phyloP scores from a whole-genome alignment of 495 filamentous ascomycete genomes.

The Echria macrotheca region DNA sequence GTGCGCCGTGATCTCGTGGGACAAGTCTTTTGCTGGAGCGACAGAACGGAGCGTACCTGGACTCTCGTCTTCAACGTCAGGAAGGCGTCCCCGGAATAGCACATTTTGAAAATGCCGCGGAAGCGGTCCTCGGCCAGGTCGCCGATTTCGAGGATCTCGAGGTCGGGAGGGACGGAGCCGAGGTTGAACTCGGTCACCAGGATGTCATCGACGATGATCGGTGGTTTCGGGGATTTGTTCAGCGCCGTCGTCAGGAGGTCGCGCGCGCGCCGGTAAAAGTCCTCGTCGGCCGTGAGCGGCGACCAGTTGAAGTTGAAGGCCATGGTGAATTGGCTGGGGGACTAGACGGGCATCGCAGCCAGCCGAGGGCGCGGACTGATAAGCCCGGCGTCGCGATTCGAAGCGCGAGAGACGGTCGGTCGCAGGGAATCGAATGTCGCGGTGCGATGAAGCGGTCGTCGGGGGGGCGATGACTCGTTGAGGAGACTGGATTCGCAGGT shows the following conservation, averaged over 20 bases:
- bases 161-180: slow-evolving; percentile 80
- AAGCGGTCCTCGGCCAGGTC: slow-evolving; percentile 96
- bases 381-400: slow-evolving; percentile 15
- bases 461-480: background rate
- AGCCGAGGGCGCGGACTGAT: slow-evolving; percentile 12
- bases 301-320: slow-evolving; percentile 99
- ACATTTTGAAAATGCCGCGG: slow-evolving; percentile 98
- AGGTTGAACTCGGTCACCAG: slow-evolving; percentile 96
- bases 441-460: background rate
- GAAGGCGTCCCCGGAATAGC: slow-evolving; percentile 90
- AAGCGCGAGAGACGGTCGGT: background rate
- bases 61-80: slow-evolving; percentile 91
- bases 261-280: slow-evolving; percentile 83
- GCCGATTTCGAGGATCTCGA: slow-evolving; percentile 96
- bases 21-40: too few species aligned
- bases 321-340: slow-evolving; percentile 57
- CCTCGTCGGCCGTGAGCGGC: slow-evolving; percentile 89
- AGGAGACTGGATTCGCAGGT: background rate
- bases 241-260: slow-evolving; percentile 91
- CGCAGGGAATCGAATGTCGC: background rate
- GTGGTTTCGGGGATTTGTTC: slow-evolving; percentile 97
- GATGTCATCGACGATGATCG: slow-evolving; percentile 99
- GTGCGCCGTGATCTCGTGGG: too few species aligned
- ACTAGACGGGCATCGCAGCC: slow-evolving; percentile 29
- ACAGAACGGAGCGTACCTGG: too few species aligned